Evolutionary conservation across 257 asterid genomes (phyloP).

Genomic region (Solanum dulcamara): DNA sequence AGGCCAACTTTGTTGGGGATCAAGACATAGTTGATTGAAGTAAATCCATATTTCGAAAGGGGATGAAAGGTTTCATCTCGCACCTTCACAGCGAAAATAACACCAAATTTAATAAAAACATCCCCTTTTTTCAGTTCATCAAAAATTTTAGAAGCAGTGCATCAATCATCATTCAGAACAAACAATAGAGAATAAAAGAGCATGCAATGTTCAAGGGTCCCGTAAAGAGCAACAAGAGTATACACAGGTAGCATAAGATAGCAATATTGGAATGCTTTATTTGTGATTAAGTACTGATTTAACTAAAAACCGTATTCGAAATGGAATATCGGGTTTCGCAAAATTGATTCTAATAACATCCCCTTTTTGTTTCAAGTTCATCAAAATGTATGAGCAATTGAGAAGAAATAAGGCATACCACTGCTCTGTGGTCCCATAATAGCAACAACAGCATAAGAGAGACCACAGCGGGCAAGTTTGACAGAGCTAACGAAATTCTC

Average conservation of each 20-base stretch:
- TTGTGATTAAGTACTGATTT: not conserved
- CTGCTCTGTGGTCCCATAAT: constrained; percentile 92
- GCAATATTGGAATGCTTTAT: not conserved
- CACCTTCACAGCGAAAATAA: not conserved
- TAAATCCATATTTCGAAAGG: not conserved
- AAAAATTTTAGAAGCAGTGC: not conserved
- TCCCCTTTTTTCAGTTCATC: not conserved
- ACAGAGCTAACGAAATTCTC: constrained; percentile 16
- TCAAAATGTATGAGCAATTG: not conserved
- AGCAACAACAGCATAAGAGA: constrained; percentile 70
- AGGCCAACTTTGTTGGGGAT: not conserved
- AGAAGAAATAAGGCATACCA: constrained; percentile 33
- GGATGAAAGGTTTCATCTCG: too few species aligned
- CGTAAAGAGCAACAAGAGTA: not conserved
- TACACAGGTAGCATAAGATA: not conserved
- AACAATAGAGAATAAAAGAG: not conserved
- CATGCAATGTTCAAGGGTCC: not conserved
- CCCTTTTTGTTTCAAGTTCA: not conserved
- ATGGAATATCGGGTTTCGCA: not conserved
- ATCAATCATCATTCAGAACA: not conserved
- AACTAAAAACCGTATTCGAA: not conserved
- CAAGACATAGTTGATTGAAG: not conserved
- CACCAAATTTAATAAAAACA: not conserved
- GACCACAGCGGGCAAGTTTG: constrained; percentile 34
- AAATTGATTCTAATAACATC: not conserved